These are phyloP conservation scores for Rhytidiadelphus loreus DNA, from an alignment of 225 moss, liverwort and hornwort genomes.

Conservation along the genomic window DNA sequence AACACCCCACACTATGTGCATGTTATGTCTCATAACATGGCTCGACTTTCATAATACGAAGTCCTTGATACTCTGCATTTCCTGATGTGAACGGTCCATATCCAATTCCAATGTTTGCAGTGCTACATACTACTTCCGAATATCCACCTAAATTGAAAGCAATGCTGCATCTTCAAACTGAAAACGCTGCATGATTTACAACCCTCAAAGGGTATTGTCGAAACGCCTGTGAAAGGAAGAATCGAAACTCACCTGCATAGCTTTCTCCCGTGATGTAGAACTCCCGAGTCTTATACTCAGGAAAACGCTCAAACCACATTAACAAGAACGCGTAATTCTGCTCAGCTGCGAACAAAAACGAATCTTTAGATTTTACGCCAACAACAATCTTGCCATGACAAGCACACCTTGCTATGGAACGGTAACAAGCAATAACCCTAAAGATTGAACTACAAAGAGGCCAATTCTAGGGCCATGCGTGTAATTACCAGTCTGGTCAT, in stretches of 20 bases:
- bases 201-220: too few relatives aligned
- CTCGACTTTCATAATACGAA: neutral
- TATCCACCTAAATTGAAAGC: neutral
- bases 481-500: constrained; percentile 16
- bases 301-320: constrained; percentile 38
- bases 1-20: neutral
- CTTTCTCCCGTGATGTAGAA: constrained; percentile 51
- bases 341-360: constrained; percentile 1
- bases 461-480: neutral
- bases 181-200: neutral
- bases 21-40: neutral
- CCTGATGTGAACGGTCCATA: neutral
- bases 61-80: neutral
- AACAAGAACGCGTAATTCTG: constrained; percentile 21
- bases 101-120: neutral
- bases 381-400: neutral
- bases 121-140: neutral
- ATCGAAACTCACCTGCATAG: constrained; percentile 30
- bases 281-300: constrained; percentile 22
- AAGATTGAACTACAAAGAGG: neutral
- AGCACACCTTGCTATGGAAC: neutral
- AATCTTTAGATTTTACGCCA: neutral
- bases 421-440: neutral
- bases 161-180: neutral
- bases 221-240: neutral